Evolutionary conservation across 1,284 basidiomycete species (phyloP).

Genomic region (Sporisorium reilianum): DNA sequence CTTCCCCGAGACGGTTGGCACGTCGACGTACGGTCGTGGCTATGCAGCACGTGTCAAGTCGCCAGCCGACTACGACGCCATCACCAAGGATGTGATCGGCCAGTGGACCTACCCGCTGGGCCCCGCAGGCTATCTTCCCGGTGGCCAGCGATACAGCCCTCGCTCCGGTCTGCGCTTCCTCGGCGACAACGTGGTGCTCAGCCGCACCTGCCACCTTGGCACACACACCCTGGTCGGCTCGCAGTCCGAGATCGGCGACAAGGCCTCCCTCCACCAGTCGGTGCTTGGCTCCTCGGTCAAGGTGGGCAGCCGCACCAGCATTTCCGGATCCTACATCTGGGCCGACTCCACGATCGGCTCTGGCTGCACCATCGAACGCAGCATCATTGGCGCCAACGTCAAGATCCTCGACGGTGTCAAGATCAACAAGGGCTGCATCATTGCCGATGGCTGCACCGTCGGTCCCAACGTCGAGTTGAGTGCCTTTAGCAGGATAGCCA

Average conservation of each 20-base stretch:
- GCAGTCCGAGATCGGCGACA: slow-evolving; percentile 70
- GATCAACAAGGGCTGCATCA: slow-evolving; percentile 72
- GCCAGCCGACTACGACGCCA: slow-evolving; percentile 62
- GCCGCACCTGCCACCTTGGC: slow-evolving; percentile 51
- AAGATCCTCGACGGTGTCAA: slow-evolving; percentile 77
- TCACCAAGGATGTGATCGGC: slow-evolving; percentile 84
- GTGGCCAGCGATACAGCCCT: slow-evolving; percentile 70
- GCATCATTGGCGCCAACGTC: slow-evolving; percentile 78
- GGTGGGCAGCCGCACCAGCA: slow-evolving; percentile 72
- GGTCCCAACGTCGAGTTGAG: slow-evolving; percentile 74
- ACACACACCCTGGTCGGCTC: slow-evolving; percentile 51
- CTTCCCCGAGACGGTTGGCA: slow-evolving; percentile 75
- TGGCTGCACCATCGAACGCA: slow-evolving; percentile 77
- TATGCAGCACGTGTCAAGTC: slow-evolving; percentile 62
- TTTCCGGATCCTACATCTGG: slow-evolving; percentile 61
- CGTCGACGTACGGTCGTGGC: slow-evolving; percentile 82
- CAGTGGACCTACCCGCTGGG: slow-evolving; percentile 95
- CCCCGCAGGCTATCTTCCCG: slow-evolving; percentile 90
- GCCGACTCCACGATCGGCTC: slow-evolving; percentile 73
- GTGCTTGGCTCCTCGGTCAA: slow-evolving; percentile 81
- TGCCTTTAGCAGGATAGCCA: slow-evolving; percentile 80
- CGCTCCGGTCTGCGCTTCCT: slow-evolving; percentile 50
- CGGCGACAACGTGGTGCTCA: slow-evolving; percentile 50
- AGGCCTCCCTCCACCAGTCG: slow-evolving; percentile 77
- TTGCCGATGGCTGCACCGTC: slow-evolving; percentile 66